Percentiles rank a stretch among this genome's conserved stretches.
phyloP scores from a whole-genome alignment of 2,329 filamentous ascomycete genomes.

The Triangularia setosa region DNA sequence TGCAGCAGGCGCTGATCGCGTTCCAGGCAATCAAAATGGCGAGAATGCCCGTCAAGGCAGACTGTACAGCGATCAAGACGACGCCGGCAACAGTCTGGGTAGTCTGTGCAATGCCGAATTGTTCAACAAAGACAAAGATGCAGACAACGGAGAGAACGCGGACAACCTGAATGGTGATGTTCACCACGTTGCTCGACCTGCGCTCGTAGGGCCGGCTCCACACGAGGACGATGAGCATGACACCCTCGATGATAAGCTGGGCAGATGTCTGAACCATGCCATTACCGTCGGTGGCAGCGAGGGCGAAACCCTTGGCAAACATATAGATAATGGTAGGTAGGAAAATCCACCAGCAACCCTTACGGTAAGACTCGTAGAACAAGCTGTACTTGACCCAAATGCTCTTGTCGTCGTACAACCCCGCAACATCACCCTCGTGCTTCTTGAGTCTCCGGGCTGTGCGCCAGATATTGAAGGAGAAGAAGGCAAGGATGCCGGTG shows the following conservation, averaged over 20 bases:
- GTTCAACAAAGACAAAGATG: slow-evolving; percentile 89
- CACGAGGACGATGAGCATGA: slow-evolving; percentile 74
- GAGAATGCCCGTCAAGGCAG: slow-evolving; percentile 73
- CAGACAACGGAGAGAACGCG: slow-evolving; percentile 84
- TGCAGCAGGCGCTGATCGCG: slow-evolving; percentile 75
- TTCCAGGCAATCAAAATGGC: slow-evolving; percentile 88
- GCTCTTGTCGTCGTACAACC: slow-evolving; percentile 82
- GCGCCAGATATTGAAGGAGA: slow-evolving; percentile 76
- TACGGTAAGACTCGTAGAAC: slow-evolving; percentile 95
- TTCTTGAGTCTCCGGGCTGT: slow-evolving; percentile 72
- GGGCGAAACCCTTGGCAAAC: slow-evolving; percentile 80
- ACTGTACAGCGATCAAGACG: slow-evolving; percentile 90
- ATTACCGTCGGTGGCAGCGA: slow-evolving; percentile 81
- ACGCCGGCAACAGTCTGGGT: slow-evolving; percentile 92
- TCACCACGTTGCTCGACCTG: slow-evolving; percentile 86
- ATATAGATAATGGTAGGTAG: slow-evolving; percentile 85
- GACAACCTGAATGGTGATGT: slow-evolving; percentile 85
- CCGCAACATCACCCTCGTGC: slow-evolving; percentile 66
- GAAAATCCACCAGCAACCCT: slow-evolving; percentile 96
- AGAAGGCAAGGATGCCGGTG: slow-evolving; percentile 75
- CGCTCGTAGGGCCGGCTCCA: slow-evolving; percentile 86
- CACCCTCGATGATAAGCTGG: slow-evolving; percentile 74
- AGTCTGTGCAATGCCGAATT: slow-evolving; percentile 83
- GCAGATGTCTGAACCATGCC: slow-evolving; percentile 76
- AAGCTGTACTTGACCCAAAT: slow-evolving; percentile 94